Evolutionary conservation across 2,329 filamentous ascomycete species (phyloP).

Genomic region (Fonsecaea monophora): DNA sequence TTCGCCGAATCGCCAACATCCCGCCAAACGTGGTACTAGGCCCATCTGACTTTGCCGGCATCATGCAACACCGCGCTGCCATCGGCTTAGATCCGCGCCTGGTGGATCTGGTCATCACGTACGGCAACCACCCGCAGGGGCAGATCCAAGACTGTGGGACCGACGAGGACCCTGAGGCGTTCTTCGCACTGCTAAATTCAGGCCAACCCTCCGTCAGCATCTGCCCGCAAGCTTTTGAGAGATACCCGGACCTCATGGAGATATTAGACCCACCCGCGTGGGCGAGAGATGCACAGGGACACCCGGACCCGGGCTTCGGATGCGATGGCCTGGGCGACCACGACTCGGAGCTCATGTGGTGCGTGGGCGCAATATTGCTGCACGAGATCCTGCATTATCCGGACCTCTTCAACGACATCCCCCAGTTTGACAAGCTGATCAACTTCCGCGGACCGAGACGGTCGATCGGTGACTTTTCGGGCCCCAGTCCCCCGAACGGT

Average conservation of each 20-base stretch:
- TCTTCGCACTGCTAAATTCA: neutral
- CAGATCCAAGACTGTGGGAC: neutral
- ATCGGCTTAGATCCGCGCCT: neutral
- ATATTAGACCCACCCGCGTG: neutral
- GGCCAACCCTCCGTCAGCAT: neutral
- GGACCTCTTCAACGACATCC: neutral
- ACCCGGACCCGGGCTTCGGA: neutral
- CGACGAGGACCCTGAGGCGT: neutral
- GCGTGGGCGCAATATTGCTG: neutral
- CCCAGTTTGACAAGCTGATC: neutral
- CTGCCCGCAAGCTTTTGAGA: neutral
- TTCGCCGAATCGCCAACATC: constrained; percentile 6
- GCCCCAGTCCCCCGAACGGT: neutral
- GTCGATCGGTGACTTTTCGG: neutral
- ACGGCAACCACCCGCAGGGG: neutral
- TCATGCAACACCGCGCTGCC: neutral
- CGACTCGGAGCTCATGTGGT: neutral
- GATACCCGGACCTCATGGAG: neutral
- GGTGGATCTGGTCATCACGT: neutral
- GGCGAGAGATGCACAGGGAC: neutral
- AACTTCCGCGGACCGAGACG: neutral
- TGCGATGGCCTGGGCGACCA: constrained; percentile 11
- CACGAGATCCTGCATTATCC: neutral
- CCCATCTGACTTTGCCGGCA: neutral
- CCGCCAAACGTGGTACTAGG: neutral